Percentiles rank a stretch among this genome's conserved stretches.
These are phyloP conservation scores for Leucosporidium yakuticum DNA, from an alignment of 768 basidiomycete species.

Conservation along the genomic window DNA sequence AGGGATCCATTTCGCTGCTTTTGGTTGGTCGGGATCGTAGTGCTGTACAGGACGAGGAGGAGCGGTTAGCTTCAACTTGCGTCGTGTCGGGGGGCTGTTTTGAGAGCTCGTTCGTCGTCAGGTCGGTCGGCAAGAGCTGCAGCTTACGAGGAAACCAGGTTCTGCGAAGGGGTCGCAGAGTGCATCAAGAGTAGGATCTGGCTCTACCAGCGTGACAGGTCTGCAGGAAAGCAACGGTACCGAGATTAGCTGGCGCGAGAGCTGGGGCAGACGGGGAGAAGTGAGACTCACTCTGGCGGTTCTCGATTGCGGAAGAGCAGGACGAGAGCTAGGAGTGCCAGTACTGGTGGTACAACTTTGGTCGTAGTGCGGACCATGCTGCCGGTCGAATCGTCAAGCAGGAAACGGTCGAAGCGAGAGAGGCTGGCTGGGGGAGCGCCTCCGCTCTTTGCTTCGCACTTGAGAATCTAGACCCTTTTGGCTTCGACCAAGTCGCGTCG, in stretches of 20 bases:
- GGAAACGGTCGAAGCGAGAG: background rate
- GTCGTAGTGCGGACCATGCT: background rate
- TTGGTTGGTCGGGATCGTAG: slow-evolving; percentile 15
- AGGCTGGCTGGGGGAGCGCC: too few species aligned
- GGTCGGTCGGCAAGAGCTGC: background rate
- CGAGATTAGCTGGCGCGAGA: background rate
- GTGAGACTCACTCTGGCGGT: background rate
- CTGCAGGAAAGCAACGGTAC: background rate
- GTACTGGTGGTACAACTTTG: background rate
- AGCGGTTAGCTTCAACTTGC: background rate
- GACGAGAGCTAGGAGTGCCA: background rate
- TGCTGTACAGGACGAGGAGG: slow-evolving; percentile 2
- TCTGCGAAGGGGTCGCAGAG: slow-evolving; percentile 34
- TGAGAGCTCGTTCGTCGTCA: background rate
- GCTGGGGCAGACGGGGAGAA: background rate
- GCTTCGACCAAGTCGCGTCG: too few species aligned
- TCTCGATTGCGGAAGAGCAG: background rate
- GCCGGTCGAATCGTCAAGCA: background rate
- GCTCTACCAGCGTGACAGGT: background rate
- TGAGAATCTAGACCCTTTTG: too few species aligned
- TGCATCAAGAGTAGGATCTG: too few species aligned
- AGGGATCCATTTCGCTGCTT: slow-evolving; percentile 30
- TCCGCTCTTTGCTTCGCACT: too few species aligned
- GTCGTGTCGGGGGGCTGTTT: background rate
- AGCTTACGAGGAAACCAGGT: slow-evolving; percentile 31